Evolutionary conservation across 2,329 filamentous ascomycete genomes (phyloP), one percentile per base, ranked within the genome.

Genomic region (Teratosphaeria viscida): DNA sequence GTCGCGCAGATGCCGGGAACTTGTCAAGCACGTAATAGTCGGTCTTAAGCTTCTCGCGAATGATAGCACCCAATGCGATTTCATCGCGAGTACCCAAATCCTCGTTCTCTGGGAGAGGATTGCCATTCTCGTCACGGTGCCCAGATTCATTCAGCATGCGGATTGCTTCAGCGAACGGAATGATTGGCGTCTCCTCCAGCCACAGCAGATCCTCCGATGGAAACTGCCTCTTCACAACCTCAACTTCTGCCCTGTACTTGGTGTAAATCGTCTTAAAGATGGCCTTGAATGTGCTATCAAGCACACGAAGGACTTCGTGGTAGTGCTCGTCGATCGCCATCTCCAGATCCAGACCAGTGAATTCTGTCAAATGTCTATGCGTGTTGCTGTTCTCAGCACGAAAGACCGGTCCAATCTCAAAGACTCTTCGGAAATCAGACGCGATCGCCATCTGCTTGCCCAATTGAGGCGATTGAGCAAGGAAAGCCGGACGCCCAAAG

Each of bases 11-110:
- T 26, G 84, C 79, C 0, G 92, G 92, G 78, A 96, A 96, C 70
- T 95, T 95, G 80, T 96, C 92, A 49, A 96, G 81, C 63, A 96
- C 87, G 74, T 94, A 96, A 77, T 95, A 96, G 68, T 96, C 92
- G 0, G 92, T 95, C 59, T 84, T 80, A 69, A 88, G 94, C 76
- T 92, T 91, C 70, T 95, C 84, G 75, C 89, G 92, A 68, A 96
- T 85, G 16, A 96, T 78, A 69, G 89, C 80, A 10, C 92, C 92
- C 0, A 96, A 82, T 14, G 89, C 85, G 27, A 95, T 92, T 76
- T 96, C 92, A 61, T 94, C 90, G 23, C 88, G 82, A 0, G 92
- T 96, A 54, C 85, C 85, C 27, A 96, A 78, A 71, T 96, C 92
- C 70, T 95, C 90, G 34, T 88, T 81, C 37, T 85, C 81, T 0